Base-by-base conservation (phyloP, 2,329 filamentous ascomycete species). In the Chaetoscypha palmicola region DNA sequence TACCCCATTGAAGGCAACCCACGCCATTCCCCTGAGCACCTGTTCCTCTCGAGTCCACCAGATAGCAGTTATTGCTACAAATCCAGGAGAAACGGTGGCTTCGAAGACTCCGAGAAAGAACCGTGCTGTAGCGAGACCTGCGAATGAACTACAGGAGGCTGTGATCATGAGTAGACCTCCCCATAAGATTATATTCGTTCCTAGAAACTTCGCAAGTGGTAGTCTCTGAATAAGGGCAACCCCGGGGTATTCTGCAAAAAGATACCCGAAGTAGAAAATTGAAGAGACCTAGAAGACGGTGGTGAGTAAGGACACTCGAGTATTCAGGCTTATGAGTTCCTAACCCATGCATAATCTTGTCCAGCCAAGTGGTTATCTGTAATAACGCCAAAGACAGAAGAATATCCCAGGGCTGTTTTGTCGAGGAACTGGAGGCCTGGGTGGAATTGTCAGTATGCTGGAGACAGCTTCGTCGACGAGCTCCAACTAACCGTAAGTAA, bases 321-420 rank as follows among this genome's bases (percentile, higher is more conserved):
- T 5, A 14, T 8, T 3, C 5, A 20, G 3, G 44, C 40, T 9
- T n/a, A 48, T 23, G 38, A 49, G 20, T 8, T 16, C n/a, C 16
- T 32, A 22, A 36, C 39, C 69, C 69, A 72, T 50, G 70, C 64
- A 48, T 72, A 72, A 39, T 72, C 41, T 21, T 64, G 60, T 0
- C 61, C 62, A 1, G 55, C 48, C 26, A 65, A 54, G 26, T 61
- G 39, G 28, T 61, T 63, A 41, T 66, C 63, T 16, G 38, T 48
- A n/a, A 65, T 62, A 43, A 79, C 74, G 0, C 74, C 74, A 50
- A 77, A 76, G 28, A 79, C 71, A 4, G 74, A 73, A 0, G 76
- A 73, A 50, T 76, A 77, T 23, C 65, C 69, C 7, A 74, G 52
- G 0, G 68, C 72, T 0, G 69, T 73, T 63, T 74, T 57, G 32